Evolutionary conservation across 2,329 filamentous ascomycete genomes (phyloP), one percentile per base, ranked within the genome.

Genomic region (Mollisiaceae sp.): DNA sequence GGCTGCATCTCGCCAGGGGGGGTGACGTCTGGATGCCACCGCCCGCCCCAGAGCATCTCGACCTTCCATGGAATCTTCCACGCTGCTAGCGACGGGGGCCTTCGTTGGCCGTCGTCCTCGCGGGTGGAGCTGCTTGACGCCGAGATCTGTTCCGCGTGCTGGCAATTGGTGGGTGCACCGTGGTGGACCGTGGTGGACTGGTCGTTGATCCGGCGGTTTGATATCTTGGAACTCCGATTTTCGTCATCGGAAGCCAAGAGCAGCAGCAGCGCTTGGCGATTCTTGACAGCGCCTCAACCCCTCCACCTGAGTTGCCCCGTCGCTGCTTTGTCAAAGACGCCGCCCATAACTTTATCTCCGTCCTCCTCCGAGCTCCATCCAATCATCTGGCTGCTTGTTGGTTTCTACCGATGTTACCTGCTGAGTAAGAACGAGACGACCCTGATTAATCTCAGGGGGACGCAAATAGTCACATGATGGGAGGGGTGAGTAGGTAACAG

Each of bases 381-480:
- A n/a, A 11, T 9, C 11, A 32, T 54, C 3, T 35, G 32, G 18
- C 22, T 32, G 15, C 50, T 32, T 2, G 24, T 18, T 9, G 5
- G 14, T 50, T 50, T 50, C 15, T 14, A 24, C 12, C 50, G 50
- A 54, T 54, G 50, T 35, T 27, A 54, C 50, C 50, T 54, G 50
- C 50, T 54, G 50, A 54, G 22, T 54, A 54, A 52, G 47, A 5
- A 32, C 22, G 15, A 52, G 27, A 32, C 27, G 27, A 32, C 27
- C 27, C 27, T 32, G 27, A 32, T 3, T 32, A 32, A 32, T 32
- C 27, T 32, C 6, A 32, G 27, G 27, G 3, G 27, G 27, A 32
- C 27, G 27, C 27, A 32, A 32, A 32, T 32, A 2, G 43, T 45
- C 43, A 45, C 43, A 45, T 45, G 43, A n/a, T 12, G 43, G 43